phyloP scores from a whole-genome alignment of 1,284 basidiomycete species.

The Ganoderma meredithae region DNA sequence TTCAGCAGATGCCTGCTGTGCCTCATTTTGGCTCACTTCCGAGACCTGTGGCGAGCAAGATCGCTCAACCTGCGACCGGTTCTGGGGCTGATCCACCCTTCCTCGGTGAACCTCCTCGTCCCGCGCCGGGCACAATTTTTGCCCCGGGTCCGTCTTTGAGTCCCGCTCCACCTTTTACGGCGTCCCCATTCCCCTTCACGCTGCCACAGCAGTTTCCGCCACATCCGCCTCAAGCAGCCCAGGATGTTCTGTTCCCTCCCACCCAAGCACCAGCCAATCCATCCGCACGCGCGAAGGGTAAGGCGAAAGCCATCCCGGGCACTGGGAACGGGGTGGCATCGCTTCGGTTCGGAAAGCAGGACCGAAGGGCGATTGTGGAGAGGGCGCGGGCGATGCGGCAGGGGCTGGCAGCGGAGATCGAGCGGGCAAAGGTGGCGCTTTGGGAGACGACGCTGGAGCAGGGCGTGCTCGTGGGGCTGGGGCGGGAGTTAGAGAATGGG shows the following conservation, averaged over 20 bases:
- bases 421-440: slow-evolving; percentile 65
- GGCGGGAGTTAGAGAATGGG: slow-evolving; percentile 44
- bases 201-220: neutral
- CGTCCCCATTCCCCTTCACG: neutral
- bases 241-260: neutral
- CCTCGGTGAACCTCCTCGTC: neutral
- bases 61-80: neutral
- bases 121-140: neutral
- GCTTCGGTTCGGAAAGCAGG: slow-evolving; percentile 13
- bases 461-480: slow-evolving; percentile 65
- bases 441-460: slow-evolving; percentile 82
- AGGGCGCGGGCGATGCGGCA: slow-evolving; percentile 60
- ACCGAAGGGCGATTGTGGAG: slow-evolving; percentile 33
- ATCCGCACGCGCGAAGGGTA: slow-evolving; percentile 26
- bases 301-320: slow-evolving; percentile 23
- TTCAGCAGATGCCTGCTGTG: no score
- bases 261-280: neutral
- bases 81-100: neutral
- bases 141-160: neutral
- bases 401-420: slow-evolving; percentile 62
- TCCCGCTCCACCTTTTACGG: neutral
- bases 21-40: neutral
- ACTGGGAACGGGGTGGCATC: slow-evolving; percentile 14
- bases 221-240: no score
- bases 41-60: neutral